These are phyloP conservation scores for Elongisporangium anandrum DNA, from an alignment of 352 stramenopile species.

Conservation along the genomic window DNA sequence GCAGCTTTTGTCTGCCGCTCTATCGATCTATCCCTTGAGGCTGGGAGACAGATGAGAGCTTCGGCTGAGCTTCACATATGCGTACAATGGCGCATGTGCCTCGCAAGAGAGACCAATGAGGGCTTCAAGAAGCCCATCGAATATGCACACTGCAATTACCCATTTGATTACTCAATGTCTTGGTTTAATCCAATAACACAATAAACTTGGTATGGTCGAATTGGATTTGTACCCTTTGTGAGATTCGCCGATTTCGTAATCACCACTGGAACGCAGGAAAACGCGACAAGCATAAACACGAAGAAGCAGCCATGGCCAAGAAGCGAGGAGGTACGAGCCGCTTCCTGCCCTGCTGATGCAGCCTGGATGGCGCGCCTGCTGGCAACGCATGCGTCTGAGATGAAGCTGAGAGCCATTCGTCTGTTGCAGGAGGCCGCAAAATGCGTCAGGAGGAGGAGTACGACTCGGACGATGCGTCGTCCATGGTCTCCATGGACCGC, in stretches of 20 bases:
- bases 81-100: background rate
- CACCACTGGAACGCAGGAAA: conserved; percentile 1
- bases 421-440: conserved; percentile 29
- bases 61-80: too few relatives aligned
- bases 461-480: conserved; percentile 61
- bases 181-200: background rate
- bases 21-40: too few relatives aligned
- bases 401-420: conserved; percentile 6
- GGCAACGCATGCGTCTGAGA: background rate
- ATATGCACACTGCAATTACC: background rate
- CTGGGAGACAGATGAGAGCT: too few relatives aligned
- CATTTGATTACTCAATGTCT: too few relatives aligned
- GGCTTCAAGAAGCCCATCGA: background rate
- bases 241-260: background rate
- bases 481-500: conserved; percentile 61
- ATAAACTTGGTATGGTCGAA: background rate
- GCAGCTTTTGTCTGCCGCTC: too few relatives aligned
- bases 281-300: conserved; percentile 1
- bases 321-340: conserved; percentile 47
- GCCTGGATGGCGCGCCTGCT: background rate
- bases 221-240: background rate
- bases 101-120: background rate
- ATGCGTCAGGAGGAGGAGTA: conserved; percentile 71
- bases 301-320: conserved; percentile 39
- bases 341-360: background rate